Conservation (phyloP, 148 eudicot genomes). For the Suaeda aralocaspica region DNA sequence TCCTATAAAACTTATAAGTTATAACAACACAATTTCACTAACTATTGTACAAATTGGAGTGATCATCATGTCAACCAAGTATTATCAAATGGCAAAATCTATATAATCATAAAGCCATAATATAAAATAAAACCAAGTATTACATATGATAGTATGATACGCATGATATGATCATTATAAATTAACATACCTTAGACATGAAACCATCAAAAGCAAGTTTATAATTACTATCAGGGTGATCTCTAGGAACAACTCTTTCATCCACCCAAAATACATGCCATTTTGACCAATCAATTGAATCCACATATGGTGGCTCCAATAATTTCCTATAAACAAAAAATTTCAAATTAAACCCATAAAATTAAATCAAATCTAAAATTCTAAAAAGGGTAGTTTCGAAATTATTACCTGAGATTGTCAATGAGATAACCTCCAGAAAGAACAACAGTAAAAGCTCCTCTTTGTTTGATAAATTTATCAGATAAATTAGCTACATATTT, state of each 20-base stretch:
- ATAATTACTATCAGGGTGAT: conserved; percentile 74
- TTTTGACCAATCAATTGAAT: conserved; percentile 75
- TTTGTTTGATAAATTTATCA: conserved; percentile 38
- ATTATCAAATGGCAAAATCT: too few species aligned
- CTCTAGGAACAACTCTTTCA: conserved; percentile 83
- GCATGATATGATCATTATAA: too few species aligned
- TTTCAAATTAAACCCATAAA: too few species aligned
- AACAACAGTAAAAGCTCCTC: conserved; percentile 72
- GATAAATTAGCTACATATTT: conserved; percentile 57
- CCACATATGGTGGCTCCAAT: conserved; percentile 55
- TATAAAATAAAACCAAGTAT: too few species aligned
- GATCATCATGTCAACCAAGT: too few species aligned
- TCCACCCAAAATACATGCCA: conserved; percentile 94
- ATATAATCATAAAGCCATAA: too few species aligned
- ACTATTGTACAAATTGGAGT: too few species aligned
- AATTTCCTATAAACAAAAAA: conserved; percentile 84
- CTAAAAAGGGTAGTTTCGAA: neutral
- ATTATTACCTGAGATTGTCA: conserved; percentile 59
- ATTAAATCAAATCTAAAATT: too few species aligned
- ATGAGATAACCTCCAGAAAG: conserved; percentile 84
- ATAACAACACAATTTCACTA: too few species aligned
- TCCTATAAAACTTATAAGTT: too few species aligned
- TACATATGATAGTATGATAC: too few species aligned
- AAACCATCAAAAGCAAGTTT: conserved; percentile 67
- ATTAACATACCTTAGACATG: conserved; percentile 87